These are phyloP conservation scores for Candida stauntonica DNA, from an alignment of 805 yeast species.

Conservation along the genomic window DNA sequence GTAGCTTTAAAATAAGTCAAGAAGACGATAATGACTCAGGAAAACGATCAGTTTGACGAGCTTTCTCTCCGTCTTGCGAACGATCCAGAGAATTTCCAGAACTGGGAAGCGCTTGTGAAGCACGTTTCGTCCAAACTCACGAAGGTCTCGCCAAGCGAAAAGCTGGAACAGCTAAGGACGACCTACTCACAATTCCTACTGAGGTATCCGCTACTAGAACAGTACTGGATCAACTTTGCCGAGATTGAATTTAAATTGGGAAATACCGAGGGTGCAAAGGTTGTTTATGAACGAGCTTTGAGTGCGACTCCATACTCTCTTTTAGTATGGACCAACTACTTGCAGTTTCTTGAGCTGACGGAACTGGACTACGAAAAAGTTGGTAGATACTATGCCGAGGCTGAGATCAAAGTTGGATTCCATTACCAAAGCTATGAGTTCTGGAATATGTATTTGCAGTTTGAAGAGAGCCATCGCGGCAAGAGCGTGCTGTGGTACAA, in stretches of 20 bases:
- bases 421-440: constrained; percentile 49
- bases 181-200: constrained; percentile 41
- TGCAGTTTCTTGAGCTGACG: constrained; percentile 34
- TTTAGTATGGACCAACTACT: constrained; percentile 47
- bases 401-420: constrained; percentile 45
- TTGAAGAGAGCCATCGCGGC: constrained; percentile 36
- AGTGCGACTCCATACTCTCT: constrained; percentile 39
- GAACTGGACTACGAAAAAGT: constrained; percentile 30
- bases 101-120: constrained; percentile 36
- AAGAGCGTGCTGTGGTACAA: constrained; percentile 21
- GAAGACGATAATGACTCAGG: constrained; percentile 3
- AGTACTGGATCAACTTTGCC: constrained; percentile 58
- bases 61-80: constrained; percentile 19
- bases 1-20: background rate
- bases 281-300: constrained; percentile 38
- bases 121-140: constrained; percentile 33
- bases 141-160: constrained; percentile 31
- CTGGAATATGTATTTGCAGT: constrained; percentile 45
- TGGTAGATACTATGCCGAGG: constrained; percentile 38
- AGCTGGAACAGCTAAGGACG: constrained; percentile 33
- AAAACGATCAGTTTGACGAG: constrained; percentile 16
- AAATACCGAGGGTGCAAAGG: constrained; percentile 33
- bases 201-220: constrained; percentile 46
- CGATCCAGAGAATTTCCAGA: constrained; percentile 32
- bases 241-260: constrained; percentile 43